Percentiles rank a stretch among this genome's conserved stretches.
These are phyloP conservation scores for Blastobotrys apis DNA, from an alignment of 1,139 yeast species.

Conservation along the genomic window DNA sequence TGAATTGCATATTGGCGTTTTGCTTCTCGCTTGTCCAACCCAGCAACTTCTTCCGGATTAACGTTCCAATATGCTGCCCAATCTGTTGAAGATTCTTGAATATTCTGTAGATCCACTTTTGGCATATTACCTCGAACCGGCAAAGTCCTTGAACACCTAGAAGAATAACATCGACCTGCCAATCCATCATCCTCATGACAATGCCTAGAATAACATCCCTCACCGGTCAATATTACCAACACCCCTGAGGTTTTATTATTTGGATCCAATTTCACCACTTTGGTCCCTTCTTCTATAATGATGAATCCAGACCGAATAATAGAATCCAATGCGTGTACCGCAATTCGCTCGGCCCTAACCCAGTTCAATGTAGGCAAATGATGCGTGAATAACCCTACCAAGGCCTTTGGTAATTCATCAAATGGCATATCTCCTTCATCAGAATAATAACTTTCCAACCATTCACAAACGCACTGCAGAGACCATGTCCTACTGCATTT, in stretches of 20 bases:
- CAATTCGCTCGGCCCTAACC: constrained; percentile 54
- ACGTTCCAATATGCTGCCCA: constrained; percentile 79
- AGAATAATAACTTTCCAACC: constrained; percentile 27
- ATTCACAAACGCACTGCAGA: constrained; percentile 40
- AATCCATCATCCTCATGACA: constrained; percentile 23
- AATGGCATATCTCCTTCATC: constrained; percentile 45
- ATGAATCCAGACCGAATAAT: constrained; percentile 48
- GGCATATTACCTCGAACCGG: constrained; percentile 29
- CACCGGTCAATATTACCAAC: constrained; percentile 40
- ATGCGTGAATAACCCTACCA: constrained; percentile 49
- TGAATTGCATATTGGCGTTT: constrained; percentile 73
- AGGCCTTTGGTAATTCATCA: constrained; percentile 34
- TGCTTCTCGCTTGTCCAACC: constrained; percentile 51
- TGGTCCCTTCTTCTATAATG: constrained; percentile 30
- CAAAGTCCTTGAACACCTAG: constrained; percentile 29
- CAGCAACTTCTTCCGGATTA: constrained; percentile 52
- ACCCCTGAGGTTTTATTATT: constrained; percentile 42
- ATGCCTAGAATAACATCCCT: constrained; percentile 39
- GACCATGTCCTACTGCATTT: constrained; percentile 50
- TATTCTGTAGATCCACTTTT: constrained; percentile 11
- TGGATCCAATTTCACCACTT: constrained; percentile 15
- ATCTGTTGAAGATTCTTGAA: constrained; percentile 35
- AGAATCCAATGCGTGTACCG: constrained; percentile 49
- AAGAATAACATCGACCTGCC: constrained; percentile 33
- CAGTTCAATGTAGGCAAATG: constrained; percentile 50